phyloP scores from a whole-genome alignment of 768 basidiomycete genomes.

The Pulveroboletus sp. region DNA sequence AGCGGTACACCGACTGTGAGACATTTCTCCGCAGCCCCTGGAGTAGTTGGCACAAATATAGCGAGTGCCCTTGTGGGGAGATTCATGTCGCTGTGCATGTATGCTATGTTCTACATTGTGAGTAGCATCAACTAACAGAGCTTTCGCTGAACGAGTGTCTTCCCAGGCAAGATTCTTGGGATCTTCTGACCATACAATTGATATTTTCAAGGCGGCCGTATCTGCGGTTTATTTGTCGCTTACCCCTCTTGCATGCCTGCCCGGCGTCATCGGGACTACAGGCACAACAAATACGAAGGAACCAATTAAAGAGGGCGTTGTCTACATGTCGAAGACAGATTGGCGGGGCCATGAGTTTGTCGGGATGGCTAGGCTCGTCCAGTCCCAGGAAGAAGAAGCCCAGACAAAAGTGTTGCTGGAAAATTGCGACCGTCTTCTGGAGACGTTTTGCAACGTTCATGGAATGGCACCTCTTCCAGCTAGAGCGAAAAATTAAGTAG shows the following conservation, averaged over 20 bases:
- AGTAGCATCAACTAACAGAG: slow-evolving; percentile 25
- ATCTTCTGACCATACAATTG: slow-evolving; percentile 64
- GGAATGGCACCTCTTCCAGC: slow-evolving; percentile 24
- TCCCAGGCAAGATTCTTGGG: slow-evolving; percentile 64
- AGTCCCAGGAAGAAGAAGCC: slow-evolving; percentile 49
- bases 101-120: slow-evolving; percentile 62
- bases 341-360: slow-evolving; percentile 56
- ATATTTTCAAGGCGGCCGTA: slow-evolving; percentile 61
- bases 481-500: background rate
- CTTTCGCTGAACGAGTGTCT: slow-evolving; percentile 2
- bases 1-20: slow-evolving; percentile 23
- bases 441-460: slow-evolving; percentile 32
- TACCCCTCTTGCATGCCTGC: slow-evolving; percentile 51
- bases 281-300: slow-evolving; percentile 10
- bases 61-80: slow-evolving; percentile 43
- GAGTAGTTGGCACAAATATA: slow-evolving; percentile 66
- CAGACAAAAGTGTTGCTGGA: slow-evolving; percentile 49
- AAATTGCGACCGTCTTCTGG: slow-evolving; percentile 56
- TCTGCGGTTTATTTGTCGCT: slow-evolving; percentile 66
- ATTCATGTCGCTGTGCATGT: slow-evolving; percentile 47
- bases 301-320: slow-evolving; percentile 26
- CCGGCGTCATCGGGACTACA: slow-evolving; percentile 22
- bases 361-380: slow-evolving; percentile 44
- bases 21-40: slow-evolving; percentile 69
- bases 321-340: slow-evolving; percentile 56